Evolutionary conservation across 2,329 filamentous ascomycete genomes (phyloP), one percentile per base, ranked within the genome.

Genomic region (Zymoseptoria tritici): DNA sequence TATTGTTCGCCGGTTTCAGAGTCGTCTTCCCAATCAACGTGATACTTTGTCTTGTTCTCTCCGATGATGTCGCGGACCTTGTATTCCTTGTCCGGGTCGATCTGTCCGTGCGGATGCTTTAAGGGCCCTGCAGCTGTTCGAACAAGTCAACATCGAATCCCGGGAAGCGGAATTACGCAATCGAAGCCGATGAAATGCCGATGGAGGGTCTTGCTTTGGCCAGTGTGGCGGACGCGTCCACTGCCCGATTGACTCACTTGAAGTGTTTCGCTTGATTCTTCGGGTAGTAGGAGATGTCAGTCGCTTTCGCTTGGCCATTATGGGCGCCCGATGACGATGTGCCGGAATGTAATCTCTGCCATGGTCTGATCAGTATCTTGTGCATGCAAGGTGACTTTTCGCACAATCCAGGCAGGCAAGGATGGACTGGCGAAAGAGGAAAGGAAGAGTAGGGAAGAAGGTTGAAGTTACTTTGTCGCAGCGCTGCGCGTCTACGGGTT

Each of bases 1-100:
- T 79, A 85, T 1, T 63, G 60, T 61, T 78, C 68, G 19, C 80
- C 81, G 49, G 81, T 82, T 2, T 65, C 61, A n/a, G 76, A 72
- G 66, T 85, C 73, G 60, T 80, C 78, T 54, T 76, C 78, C 84
- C 84, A 86, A 66, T 84, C 79, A 57, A 86, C 78, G 2, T 76
- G 68, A 64, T 85, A 87, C n/a, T 75, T 62, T 9, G 68, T 68
- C 22, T 66, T 67, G 24, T 54, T 66, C 52, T 74, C 73, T 49
- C 67, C 60, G 20, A 77, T 61, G 46, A 77, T 75, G 6, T 57
- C 63, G 20, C 64, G 62, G 42, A 71, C 62, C 9, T 57, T 58
- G 46, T 67, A 75, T 19, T 67, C 64, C 22, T 62, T 52, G 2
- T 71, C 59, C 31, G 51, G 52, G 60, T 69, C 66, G 20, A 69